Conservation (phyloP, 805 yeast genomes). For the Candida hungchunana region DNA sequence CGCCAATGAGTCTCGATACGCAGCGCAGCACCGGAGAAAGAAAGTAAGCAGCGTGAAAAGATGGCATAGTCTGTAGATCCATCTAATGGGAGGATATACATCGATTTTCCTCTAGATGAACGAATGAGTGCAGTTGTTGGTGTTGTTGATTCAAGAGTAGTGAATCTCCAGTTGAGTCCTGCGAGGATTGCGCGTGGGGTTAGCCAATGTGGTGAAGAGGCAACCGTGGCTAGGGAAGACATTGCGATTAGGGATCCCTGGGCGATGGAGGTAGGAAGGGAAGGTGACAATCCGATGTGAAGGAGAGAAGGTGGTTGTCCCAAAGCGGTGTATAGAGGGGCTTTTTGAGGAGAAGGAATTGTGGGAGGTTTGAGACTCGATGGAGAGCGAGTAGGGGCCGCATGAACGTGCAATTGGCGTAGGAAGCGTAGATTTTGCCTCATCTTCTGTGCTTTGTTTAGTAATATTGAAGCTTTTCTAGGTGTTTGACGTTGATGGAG, state of each 20-base stretch:
- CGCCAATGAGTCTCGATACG: slow-evolving; percentile 34
- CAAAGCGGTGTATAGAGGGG: slow-evolving; percentile 36
- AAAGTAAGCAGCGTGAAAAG: slow-evolving; percentile 41
- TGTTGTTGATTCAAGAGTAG: slow-evolving; percentile 37
- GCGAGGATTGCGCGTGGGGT: slow-evolving; percentile 40
- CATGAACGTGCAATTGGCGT: slow-evolving; percentile 15
- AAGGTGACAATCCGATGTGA: slow-evolving; percentile 52
- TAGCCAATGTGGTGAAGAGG: slow-evolving; percentile 6
- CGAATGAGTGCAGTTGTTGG: slow-evolving; percentile 18
- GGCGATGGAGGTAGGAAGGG: slow-evolving; percentile 48
- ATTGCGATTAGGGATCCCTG: slow-evolving; percentile 48
- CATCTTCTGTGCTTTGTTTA: too few species aligned
- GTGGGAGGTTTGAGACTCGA: background rate
- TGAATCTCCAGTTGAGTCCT: slow-evolving; percentile 45
- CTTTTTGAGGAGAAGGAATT: slow-evolving; percentile 8
- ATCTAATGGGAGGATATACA: slow-evolving; percentile 38
- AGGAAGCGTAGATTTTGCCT: background rate
- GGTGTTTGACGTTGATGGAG: too few species aligned
- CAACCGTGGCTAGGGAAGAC: slow-evolving; percentile 7
- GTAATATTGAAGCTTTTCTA: background rate
- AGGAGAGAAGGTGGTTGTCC: slow-evolving; percentile 48
- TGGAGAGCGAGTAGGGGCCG: slow-evolving; percentile 16
- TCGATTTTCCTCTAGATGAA: slow-evolving; percentile 7
- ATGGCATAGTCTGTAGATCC: slow-evolving; percentile 64
- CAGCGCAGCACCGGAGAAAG: slow-evolving; percentile 50